A percentile compares a stretch with the other conserved stretches of the same genome.
These are phyloP conservation scores for Flaveria linearis DNA, from an alignment of 129 eudicot species.

Conservation along the genomic window DNA sequence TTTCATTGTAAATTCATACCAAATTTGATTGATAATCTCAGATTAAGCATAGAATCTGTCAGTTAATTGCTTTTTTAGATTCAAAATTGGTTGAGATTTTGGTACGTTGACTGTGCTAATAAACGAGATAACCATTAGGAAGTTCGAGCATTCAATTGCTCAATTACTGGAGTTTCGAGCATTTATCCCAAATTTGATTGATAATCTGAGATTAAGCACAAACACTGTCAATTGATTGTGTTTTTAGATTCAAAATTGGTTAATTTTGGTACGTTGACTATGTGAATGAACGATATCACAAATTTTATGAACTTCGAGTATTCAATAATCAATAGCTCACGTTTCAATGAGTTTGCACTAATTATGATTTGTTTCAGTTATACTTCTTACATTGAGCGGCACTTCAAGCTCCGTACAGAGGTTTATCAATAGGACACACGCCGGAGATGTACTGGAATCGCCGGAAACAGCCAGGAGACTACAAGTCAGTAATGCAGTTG, in stretches of 20 bases:
- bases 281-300: neutral
- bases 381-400: constrained; percentile 37
- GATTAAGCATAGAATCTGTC: neutral
- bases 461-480: neutral
- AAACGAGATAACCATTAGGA: neutral
- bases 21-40: neutral
- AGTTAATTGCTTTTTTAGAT: neutral
- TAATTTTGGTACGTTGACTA: neutral
- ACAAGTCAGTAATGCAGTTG: constrained; percentile 38
- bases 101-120: neutral
- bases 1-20: neutral
- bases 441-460: constrained; percentile 19
- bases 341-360: neutral
- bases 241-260: neutral
- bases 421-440: constrained; percentile 13
- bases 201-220: constrained; percentile 1
- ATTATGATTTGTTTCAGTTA: constrained; percentile 28
- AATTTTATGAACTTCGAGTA: neutral
- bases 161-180: too few relatives aligned
- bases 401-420: constrained; percentile 15
- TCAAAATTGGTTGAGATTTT: neutral
- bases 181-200: neutral
- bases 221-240: neutral
- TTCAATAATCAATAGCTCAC: constrained; percentile 7
- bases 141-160: too few relatives aligned